Percentiles rank a stretch among this genome's conserved stretches.
These are phyloP conservation scores for Porogramme epimiltina DNA, from an alignment of 1,284 basidiomycete genomes.

Conservation along the genomic window DNA sequence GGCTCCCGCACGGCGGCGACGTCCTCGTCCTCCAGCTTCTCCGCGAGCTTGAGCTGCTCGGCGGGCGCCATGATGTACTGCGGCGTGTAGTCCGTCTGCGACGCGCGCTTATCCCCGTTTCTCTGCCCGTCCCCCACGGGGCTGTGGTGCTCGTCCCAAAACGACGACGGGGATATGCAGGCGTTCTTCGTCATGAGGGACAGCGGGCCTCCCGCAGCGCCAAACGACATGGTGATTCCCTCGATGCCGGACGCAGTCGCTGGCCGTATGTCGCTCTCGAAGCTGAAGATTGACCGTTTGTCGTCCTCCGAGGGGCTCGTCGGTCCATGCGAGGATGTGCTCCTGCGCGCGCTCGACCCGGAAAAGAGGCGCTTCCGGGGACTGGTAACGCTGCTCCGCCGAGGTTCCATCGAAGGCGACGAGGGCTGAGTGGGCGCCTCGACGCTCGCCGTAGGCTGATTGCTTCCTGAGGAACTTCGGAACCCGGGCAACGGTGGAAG, in stretches of 20 bases:
- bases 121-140: neutral
- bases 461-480: constrained; percentile 24
- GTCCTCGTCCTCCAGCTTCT: constrained; percentile 33
- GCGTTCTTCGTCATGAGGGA: constrained; percentile 31
- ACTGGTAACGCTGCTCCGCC: constrained; percentile 20
- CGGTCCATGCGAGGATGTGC: constrained; percentile 46
- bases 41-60: constrained; percentile 62
- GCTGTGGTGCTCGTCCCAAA: constrained; percentile 34
- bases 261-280: constrained; percentile 27
- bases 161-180: constrained; percentile 39
- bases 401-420: constrained; percentile 22
- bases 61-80: constrained; percentile 69
- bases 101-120: constrained; percentile 18
- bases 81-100: constrained; percentile 50
- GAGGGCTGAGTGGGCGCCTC: constrained; percentile 21
- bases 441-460: constrained; percentile 11
- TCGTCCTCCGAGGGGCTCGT: constrained; percentile 42
- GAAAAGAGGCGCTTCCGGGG: constrained; percentile 63
- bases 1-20: constrained; percentile 35
- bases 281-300: constrained; percentile 52
- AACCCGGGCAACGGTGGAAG: constrained; percentile 35
- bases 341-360: constrained; percentile 49
- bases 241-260: constrained; percentile 19
- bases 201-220: constrained; percentile 25
- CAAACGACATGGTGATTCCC: constrained; percentile 29